A percentile compares a stretch with the other conserved stretches of the same genome.
Evolutionary conservation across 306 rosid genomes (phyloP).

Genomic region (Malus fusca): DNA sequence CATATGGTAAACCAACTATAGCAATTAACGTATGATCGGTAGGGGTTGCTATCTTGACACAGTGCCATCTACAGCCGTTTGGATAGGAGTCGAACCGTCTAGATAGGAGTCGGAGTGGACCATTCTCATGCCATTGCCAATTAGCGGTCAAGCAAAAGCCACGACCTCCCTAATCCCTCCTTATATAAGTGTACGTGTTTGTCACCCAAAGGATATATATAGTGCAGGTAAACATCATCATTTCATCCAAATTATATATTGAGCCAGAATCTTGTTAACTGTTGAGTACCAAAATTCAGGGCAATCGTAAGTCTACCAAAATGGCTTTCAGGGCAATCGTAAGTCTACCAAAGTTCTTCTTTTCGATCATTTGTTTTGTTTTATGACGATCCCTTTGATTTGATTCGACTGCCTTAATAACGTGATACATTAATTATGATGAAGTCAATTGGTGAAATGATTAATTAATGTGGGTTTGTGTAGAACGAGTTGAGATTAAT

Average conservation of each 20-base stretch:
- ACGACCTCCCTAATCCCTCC: background rate
- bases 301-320: background rate
- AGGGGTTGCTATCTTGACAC: too few relatives aligned
- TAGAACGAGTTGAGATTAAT: constrained; percentile 8
- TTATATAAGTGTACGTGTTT: background rate
- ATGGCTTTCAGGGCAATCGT: constrained; percentile 1
- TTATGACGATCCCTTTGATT: background rate
- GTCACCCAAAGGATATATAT: too few relatives aligned
- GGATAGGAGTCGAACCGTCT: background rate
- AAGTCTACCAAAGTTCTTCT: background rate
- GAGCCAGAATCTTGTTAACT: background rate
- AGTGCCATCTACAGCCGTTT: too few relatives aligned
- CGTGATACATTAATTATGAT: background rate
- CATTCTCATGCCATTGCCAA: background rate
- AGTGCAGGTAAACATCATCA: background rate
- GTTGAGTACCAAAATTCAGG: background rate
- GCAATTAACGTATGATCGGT: too few relatives aligned
- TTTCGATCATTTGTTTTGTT: background rate
- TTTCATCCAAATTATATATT: background rate
- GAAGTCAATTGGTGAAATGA: background rate
- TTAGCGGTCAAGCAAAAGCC: background rate
- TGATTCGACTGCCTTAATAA: background rate
- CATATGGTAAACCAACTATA: too few relatives aligned
- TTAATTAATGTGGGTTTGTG: background rate
- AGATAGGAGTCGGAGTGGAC: background rate